Base-by-base conservation (phyloP, 495 filamentous ascomycete species). In the Gamarada debralockiae region DNA sequence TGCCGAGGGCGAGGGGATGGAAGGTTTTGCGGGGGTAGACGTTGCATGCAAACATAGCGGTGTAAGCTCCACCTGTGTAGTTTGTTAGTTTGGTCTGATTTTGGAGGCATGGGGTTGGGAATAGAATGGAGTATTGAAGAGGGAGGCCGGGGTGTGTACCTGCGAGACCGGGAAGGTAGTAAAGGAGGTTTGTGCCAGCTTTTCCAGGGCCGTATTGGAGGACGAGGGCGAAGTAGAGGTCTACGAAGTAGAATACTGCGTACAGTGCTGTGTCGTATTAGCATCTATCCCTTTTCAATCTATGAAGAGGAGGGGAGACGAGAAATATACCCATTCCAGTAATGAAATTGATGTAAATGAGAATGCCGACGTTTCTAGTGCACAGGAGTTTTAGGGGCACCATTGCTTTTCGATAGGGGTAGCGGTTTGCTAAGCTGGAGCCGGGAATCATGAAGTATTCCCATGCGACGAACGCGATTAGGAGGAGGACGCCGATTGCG, bases 211-310 rank as follows among this genome's bases (percentile, higher is more conserved):
- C 50, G 40, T 73, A 72, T 21, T 65, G 68, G 59, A 74, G 62
- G 1, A 81, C 80, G 8, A 83, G 57, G 2, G 74, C 67, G 58
- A 82, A 84, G 63, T 83, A 85, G 10, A 82, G 63, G 27, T 73
- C 73, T 57, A 83, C 74, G 55, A 81, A 84, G 61, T 85, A 85
- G 61, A 82, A 78, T 23, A 82, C 72, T 12, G 71, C 68, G 57
- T 73, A 76, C 59, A 75, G 67, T 15, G 66, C 62, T 55, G 2
- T 22, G 58, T 10, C 4, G 22, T 48, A 37, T 45, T 31, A 52
- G 38, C 1, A 14, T 39, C 50, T 56, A 29, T n/a, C n/a, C n/a
- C n/a, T n/a, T n/a, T n/a, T n/a, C n/a, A n/a, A n/a, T n/a, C n/a
- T 7, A 23, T 29, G 14, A 3, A 25, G 23, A 17, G 4, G 20